phyloP scores from a whole-genome alignment of 2,329 filamentous ascomycete species.

The Achaetomium macrosporum region DNA sequence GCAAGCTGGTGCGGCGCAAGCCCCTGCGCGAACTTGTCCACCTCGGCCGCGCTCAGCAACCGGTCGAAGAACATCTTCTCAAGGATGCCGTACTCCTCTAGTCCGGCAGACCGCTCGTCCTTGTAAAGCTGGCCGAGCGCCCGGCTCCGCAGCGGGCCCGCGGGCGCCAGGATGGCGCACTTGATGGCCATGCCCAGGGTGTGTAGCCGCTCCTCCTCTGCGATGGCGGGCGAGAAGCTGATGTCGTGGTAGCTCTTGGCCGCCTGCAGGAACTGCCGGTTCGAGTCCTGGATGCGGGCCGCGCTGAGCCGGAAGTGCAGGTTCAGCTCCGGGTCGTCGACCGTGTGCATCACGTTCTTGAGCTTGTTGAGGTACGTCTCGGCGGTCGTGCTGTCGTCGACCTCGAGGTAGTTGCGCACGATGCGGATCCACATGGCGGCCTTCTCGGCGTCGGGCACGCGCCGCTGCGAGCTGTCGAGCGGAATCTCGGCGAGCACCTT shows the following conservation, averaged over 20 bases:
- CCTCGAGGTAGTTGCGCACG: conserved; percentile 88
- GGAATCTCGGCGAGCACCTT: conserved; percentile 75
- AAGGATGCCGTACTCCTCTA: conserved; percentile 78
- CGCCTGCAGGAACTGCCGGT: conserved; percentile 82
- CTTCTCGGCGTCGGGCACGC: conserved; percentile 75
- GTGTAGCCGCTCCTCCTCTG: conserved; percentile 77
- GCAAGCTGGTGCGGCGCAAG: conserved; percentile 86
- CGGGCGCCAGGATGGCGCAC: conserved; percentile 87
- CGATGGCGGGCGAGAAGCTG: conserved; percentile 69
- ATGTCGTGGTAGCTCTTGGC: conserved; percentile 84
- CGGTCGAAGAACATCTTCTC: conserved; percentile 98
- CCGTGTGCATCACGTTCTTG: conserved; percentile 81
- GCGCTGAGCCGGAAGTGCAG: conserved; percentile 88
- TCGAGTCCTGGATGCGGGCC: conserved; percentile 86
- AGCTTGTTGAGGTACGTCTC: conserved; percentile 89
- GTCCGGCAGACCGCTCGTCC: conserved; percentile 72
- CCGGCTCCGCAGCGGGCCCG: conserved; percentile 76
- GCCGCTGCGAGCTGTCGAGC: conserved; percentile 81
- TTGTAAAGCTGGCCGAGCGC: conserved; percentile 83
- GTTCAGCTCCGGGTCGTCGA: conserved; percentile 66
- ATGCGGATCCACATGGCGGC: conserved; percentile 88
- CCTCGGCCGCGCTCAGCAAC: conserved; percentile 73
- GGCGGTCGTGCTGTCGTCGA: conserved; percentile 80
- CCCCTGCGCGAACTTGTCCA: conserved; percentile 74
- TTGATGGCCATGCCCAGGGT: conserved; percentile 83